phyloP scores from a whole-genome alignment of 2,329 filamentous ascomycete genomes.

The Davidsoniella virescens region DNA sequence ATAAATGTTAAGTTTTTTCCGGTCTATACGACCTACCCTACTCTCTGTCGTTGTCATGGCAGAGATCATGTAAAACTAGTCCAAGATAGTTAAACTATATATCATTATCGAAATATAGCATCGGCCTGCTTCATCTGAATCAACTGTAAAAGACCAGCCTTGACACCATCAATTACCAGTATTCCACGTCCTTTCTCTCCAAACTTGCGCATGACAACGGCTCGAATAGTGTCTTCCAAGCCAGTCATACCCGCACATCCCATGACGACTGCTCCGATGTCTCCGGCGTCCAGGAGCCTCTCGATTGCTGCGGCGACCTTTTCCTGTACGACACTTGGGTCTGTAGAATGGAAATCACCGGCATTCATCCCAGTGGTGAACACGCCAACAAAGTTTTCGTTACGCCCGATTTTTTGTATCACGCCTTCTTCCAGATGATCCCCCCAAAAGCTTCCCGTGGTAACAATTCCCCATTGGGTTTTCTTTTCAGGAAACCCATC shows the following conservation, averaged over 20 bases:
- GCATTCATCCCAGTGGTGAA: constrained; percentile 69
- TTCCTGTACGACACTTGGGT: constrained; percentile 43
- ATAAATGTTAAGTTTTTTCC: too few relatives aligned
- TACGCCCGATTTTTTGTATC: constrained; percentile 41
- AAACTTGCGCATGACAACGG: constrained; percentile 47
- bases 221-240: constrained; percentile 58
- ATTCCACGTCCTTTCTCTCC: constrained; percentile 39
- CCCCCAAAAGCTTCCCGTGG: constrained; percentile 75
- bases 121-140: constrained; percentile 34
- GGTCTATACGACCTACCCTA: too few relatives aligned
- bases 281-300: constrained; percentile 39
- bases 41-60: too few relatives aligned
- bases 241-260: constrained; percentile 88
- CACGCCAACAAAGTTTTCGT: constrained; percentile 55
- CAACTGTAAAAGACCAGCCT: constrained; percentile 48
- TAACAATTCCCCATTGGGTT: constrained; percentile 63
- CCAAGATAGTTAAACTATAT: too few relatives aligned
- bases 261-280: constrained; percentile 55
- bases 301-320: constrained; percentile 56
- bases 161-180: constrained; percentile 65
- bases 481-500: constrained; percentile 1
- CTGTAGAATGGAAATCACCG: constrained; percentile 58
- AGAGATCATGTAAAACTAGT: too few relatives aligned
- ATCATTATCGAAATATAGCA: not conserved
- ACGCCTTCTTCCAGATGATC: constrained; percentile 52